These are phyloP conservation scores for Lachnellula hyalina DNA, from an alignment of 2,329 filamentous ascomycete species.

Conservation along the genomic window DNA sequence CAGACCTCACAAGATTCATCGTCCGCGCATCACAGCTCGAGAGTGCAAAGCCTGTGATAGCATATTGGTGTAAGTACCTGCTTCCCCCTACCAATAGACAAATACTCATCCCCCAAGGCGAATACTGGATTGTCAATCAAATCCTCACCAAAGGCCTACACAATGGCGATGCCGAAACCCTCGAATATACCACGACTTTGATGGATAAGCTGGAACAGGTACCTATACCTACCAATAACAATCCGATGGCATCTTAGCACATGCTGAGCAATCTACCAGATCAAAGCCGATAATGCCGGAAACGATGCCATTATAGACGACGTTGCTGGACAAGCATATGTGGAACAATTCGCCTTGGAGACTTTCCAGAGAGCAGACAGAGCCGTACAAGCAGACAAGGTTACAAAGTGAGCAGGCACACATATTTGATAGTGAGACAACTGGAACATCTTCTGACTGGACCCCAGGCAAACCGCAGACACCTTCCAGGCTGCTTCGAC, in stretches of 20 bases:
- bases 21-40: conserved; percentile 80
- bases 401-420: conserved; percentile 64
- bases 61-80: conserved; percentile 81
- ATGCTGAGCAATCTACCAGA: conserved; percentile 36
- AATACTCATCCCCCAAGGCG: conserved; percentile 48
- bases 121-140: conserved; percentile 90
- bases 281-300: conserved; percentile 64
- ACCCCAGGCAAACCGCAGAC: conserved; percentile 74
- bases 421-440: background rate
- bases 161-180: conserved; percentile 69
- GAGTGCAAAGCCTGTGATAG: conserved; percentile 75
- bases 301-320: conserved; percentile 87
- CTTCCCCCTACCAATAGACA: background rate
- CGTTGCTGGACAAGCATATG: conserved; percentile 78
- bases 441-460: background rate
- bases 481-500: conserved; percentile 90
- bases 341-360: conserved; percentile 89
- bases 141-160: conserved; percentile 80
- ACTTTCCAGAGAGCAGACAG: conserved; percentile 81
- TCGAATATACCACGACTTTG: conserved; percentile 72
- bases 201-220: conserved; percentile 87
- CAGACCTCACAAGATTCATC: conserved; percentile 80
- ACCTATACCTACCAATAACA: conserved; percentile 31
- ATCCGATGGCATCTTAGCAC: background rate
- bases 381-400: conserved; percentile 75